Evolutionary conservation across 805 yeast genomes (phyloP).

Genomic region (Wickerhamiella lipophila): DNA sequence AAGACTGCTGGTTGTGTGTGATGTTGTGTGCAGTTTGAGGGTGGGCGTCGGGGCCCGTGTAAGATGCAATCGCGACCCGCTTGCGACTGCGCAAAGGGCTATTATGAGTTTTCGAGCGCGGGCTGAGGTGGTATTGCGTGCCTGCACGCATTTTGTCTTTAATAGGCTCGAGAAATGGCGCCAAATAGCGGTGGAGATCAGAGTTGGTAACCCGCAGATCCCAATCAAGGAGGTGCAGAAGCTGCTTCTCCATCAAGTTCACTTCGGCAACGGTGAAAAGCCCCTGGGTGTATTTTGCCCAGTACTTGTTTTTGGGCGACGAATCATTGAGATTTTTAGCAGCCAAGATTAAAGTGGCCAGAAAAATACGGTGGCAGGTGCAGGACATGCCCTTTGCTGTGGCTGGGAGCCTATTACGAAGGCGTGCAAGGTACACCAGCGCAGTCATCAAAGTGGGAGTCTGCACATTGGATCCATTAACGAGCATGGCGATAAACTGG

Average conservation of each 20-base stretch:
- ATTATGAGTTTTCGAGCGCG: neutral
- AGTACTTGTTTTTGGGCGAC: slow-evolving; percentile 88
- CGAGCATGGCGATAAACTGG: slow-evolving; percentile 56
- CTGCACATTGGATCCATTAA: slow-evolving; percentile 78
- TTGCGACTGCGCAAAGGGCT: slow-evolving; percentile 13
- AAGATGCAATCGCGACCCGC: slow-evolving; percentile 5
- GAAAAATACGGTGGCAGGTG: slow-evolving; percentile 82
- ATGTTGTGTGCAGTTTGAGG: neutral
- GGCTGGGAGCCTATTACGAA: slow-evolving; percentile 67
- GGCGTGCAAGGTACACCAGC: slow-evolving; percentile 64
- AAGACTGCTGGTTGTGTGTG: slow-evolving; percentile 2
- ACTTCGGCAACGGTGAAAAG: slow-evolving; percentile 64
- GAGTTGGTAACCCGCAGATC: slow-evolving; percentile 55
- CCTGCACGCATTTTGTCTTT: slow-evolving; percentile 36
- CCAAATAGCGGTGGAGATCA: slow-evolving; percentile 56
- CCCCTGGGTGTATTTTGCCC: slow-evolving; percentile 90
- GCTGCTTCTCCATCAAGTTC: slow-evolving; percentile 81
- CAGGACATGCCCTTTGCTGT: slow-evolving; percentile 82
- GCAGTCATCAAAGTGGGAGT: slow-evolving; percentile 92
- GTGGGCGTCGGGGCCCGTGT: neutral
- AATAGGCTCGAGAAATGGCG: slow-evolving; percentile 66
- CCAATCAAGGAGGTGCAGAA: slow-evolving; percentile 76
- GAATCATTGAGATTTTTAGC: slow-evolving; percentile 90
- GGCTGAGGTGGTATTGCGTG: neutral
- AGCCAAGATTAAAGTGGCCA: slow-evolving; percentile 80